phyloP scores from a whole-genome alignment of 345 rosid genomes.

The Geranium brycei region DNA sequence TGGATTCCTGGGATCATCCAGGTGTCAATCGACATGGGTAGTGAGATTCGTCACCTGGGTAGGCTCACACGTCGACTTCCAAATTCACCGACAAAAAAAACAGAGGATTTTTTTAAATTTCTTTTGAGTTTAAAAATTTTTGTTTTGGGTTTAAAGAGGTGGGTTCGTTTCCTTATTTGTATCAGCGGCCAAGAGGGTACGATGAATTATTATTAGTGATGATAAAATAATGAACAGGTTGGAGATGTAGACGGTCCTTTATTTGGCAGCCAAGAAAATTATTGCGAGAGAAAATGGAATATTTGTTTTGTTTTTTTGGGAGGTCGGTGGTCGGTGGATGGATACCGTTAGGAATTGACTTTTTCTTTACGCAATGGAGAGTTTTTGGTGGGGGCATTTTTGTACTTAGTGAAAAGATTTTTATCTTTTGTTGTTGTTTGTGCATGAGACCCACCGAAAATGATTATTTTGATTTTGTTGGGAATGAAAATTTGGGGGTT shows the following conservation, averaged over 20 bases:
- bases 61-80: slow-evolving; percentile 33
- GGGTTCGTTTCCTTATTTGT: slow-evolving; percentile 2
- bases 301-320: neutral
- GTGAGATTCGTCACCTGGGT: slow-evolving; percentile 15
- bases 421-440: too few species aligned
- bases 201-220: neutral
- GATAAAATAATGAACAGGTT: slow-evolving; percentile 1
- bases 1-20: neutral
- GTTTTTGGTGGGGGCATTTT: neutral
- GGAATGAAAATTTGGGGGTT: too few species aligned
- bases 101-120: slow-evolving; percentile 12
- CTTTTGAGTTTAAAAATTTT: neutral
- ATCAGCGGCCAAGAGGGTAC: neutral
- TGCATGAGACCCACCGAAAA: too few species aligned
- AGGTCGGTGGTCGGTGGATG: slow-evolving; percentile 76
- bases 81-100: slow-evolving; percentile 76
- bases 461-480: too few species aligned
- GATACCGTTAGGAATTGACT: slow-evolving; percentile 73
- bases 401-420: neutral
- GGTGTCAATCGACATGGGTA: slow-evolving; percentile 5
- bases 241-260: slow-evolving; percentile 10
- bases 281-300: neutral
- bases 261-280: slow-evolving; percentile 2
- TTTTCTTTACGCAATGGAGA: slow-evolving; percentile 33
- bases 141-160: too few species aligned